These are phyloP conservation scores for Emericellopsis cladophorae DNA, from an alignment of 2,329 filamentous ascomycete species.

Conservation along the genomic window DNA sequence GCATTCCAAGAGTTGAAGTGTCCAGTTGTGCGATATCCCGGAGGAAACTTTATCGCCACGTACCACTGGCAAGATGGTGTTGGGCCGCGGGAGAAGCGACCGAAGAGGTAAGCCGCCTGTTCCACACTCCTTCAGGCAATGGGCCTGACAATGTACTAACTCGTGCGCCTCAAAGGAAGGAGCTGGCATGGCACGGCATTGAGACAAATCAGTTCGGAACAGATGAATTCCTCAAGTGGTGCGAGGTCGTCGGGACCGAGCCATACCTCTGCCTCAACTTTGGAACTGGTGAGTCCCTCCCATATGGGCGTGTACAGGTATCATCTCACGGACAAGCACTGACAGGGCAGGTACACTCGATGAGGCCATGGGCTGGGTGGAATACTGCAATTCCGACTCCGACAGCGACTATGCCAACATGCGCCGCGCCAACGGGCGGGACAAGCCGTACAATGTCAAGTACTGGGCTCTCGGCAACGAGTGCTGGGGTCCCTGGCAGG, in stretches of 20 bases:
- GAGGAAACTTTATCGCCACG: slow-evolving; percentile 74
- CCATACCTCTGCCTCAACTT: slow-evolving; percentile 74
- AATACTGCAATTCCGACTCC: slow-evolving; percentile 72
- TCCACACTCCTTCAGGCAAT: background rate
- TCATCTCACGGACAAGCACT: slow-evolving; percentile 2
- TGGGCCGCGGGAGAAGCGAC: slow-evolving; percentile 58
- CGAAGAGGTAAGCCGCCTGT: slow-evolving; percentile 20
- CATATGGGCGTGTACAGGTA: background rate
- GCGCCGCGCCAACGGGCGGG: slow-evolving; percentile 59
- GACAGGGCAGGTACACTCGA: slow-evolving; percentile 21
- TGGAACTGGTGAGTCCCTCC: slow-evolving; percentile 46
- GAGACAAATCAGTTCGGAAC: slow-evolving; percentile 75
- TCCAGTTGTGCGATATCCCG: slow-evolving; percentile 69
- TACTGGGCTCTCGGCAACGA: slow-evolving; percentile 82
- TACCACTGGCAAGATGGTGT: slow-evolving; percentile 80
- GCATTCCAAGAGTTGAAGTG: slow-evolving; percentile 62
- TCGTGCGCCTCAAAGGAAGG: slow-evolving; percentile 34
- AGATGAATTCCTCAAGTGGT: slow-evolving; percentile 79
- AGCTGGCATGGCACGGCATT: slow-evolving; percentile 67
- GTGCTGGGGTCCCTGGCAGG: slow-evolving; percentile 54
- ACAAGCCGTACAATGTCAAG: slow-evolving; percentile 64
- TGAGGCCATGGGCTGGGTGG: slow-evolving; percentile 46
- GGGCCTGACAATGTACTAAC: background rate
- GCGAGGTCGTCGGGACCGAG: slow-evolving; percentile 57
- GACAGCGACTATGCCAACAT: slow-evolving; percentile 76